Percentiles rank a stretch among this genome's conserved stretches.
These are phyloP conservation scores for Xylariaceae sp. DNA, from an alignment of 2,329 filamentous ascomycete genomes.

Conservation along the genomic window DNA sequence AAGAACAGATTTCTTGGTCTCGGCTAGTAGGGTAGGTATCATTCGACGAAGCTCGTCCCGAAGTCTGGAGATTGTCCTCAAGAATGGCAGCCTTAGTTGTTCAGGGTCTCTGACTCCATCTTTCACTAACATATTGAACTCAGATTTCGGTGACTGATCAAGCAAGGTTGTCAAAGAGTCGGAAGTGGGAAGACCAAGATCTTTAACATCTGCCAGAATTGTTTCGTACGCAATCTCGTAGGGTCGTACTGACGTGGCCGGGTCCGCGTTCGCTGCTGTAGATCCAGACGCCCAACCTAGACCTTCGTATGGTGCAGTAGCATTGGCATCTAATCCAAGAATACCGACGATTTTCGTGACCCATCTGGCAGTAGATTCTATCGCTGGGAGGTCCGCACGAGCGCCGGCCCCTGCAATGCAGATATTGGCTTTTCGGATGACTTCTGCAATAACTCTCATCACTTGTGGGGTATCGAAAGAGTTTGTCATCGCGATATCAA, in stretches of 20 bases:
- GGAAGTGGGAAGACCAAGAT: constrained; percentile 45
- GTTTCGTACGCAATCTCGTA: constrained; percentile 44
- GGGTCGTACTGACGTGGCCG: constrained; percentile 43
- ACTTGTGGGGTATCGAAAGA: constrained; percentile 83
- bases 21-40: constrained; percentile 40
- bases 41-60: constrained; percentile 61
- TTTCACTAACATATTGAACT: constrained; percentile 44
- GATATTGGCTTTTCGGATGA: constrained; percentile 75
- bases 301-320: constrained; percentile 50
- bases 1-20: constrained; percentile 68
- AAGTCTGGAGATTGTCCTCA: constrained; percentile 51
- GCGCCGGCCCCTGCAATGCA: constrained; percentile 47
- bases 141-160: constrained; percentile 39
- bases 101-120: constrained; percentile 49
- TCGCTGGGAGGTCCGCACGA: constrained; percentile 40
- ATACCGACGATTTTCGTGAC: constrained; percentile 80
- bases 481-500: constrained; percentile 63
- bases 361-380: constrained; percentile 66
- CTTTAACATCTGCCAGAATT: constrained; percentile 44
- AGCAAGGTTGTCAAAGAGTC: constrained; percentile 42
- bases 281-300: constrained; percentile 51
- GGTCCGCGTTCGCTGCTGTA: constrained; percentile 38
- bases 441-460: constrained; percentile 71
- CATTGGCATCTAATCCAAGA: constrained; percentile 71
- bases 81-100: constrained; percentile 51